Evolutionary conservation across 2,329 filamentous ascomycete species (phyloP), one percentile per base, ranked within the genome.

Genomic region (Drechslera avenae): DNA sequence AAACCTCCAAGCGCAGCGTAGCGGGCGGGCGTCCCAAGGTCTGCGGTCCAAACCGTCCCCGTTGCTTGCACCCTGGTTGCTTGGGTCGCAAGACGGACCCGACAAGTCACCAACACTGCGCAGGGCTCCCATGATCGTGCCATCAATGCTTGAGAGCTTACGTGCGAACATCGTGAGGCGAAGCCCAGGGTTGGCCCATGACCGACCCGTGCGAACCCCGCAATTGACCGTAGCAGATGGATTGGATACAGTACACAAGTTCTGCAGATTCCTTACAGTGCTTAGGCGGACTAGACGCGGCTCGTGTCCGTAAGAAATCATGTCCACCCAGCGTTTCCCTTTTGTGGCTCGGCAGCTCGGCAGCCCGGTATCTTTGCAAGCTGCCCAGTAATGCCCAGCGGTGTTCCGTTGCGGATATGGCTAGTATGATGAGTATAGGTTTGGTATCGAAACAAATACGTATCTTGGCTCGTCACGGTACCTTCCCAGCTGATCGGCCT

Each of bases 21-120:
- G 45, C 56, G 52, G 57, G 59, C 39, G 51, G 57, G 59, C 39
- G 51, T 40, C 33, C 37, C 59, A 53, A 37, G 59, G 54, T 53
- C 59, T 50, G 30, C 54, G 39, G 14, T 31, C 44, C 50, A 51
- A 14, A 32, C 33, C 33, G 48, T 21, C 36, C 28, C 21, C 10
- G 21, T 16, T 33, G 5, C 19, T 35, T 40, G 23, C 26, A n/a
- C 9, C 14, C n/a, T 30, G 19, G 14, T 26, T 8, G 10, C 26
- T 35, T 34, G 35, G 16, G 33, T 14, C 12, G 26, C 14, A 19
- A 31, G 23, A 37, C 23, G 30, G 5, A 7, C 18, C 16, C 9
- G 14, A 35, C 28, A 21, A 10, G 32, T 18, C 32, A 32, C 32
- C n/a, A 23, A 21, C 19, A 10, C 18, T 18, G 18, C 17, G 23